These are phyloP conservation scores for Candida succiphila DNA, from an alignment of 805 yeast genomes.

Conservation along the genomic window DNA sequence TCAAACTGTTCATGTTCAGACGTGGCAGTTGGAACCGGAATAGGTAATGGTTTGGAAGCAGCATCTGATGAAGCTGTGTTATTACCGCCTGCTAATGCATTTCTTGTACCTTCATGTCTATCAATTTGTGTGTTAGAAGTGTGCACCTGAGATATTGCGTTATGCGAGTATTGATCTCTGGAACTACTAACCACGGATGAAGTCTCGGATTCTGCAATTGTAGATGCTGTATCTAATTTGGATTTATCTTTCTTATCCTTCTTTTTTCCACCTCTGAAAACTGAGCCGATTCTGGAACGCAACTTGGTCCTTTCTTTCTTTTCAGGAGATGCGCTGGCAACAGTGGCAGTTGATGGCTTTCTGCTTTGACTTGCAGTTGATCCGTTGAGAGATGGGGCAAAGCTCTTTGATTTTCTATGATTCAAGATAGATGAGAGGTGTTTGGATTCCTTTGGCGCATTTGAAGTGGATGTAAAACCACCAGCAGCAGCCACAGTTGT, in stretches of 20 bases:
- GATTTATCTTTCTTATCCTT: conserved; percentile 25
- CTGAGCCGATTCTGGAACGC: conserved; percentile 67
- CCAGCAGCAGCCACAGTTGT: conserved; percentile 6
- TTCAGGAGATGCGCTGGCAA: conserved; percentile 5
- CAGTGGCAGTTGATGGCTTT: conserved; percentile 1
- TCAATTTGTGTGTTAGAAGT: neutral
- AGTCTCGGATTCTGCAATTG: conserved; percentile 23
- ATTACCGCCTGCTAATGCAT: neutral
- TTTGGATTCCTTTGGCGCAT: conserved; percentile 1
- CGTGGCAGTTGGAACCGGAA: conserved; percentile 1
- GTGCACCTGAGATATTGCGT: conserved; percentile 1
- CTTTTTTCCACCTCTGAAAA: conserved; percentile 48
- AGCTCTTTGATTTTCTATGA: conserved; percentile 2
- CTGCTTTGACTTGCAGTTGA: conserved; percentile 4
- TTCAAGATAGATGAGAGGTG: conserved; percentile 2
- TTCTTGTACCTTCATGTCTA: neutral
- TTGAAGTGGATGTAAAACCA: conserved; percentile 12
- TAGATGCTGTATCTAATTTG: conserved; percentile 6
- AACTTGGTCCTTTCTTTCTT: conserved; percentile 28
- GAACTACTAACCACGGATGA: conserved; percentile 16
- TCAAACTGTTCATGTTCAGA: conserved; percentile 4
- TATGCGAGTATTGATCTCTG: no score
- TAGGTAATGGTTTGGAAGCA: neutral
- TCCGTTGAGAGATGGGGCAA: conserved; percentile 4
- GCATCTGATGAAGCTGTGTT: neutral